Conservation (phyloP, 1,284 basidiomycete genomes). For the Austroboletus sp. region DNA sequence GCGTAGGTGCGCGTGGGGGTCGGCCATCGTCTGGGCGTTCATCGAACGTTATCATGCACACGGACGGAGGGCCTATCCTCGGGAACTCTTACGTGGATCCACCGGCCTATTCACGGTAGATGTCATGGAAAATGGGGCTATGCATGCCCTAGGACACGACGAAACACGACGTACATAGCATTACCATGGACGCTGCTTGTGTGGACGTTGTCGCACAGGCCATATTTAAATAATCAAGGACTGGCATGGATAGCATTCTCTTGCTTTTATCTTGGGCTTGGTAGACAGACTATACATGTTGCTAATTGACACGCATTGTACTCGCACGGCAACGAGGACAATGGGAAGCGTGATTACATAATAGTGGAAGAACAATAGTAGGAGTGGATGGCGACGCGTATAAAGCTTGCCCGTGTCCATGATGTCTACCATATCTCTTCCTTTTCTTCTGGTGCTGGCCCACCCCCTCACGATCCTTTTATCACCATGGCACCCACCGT, state of each 20-base stretch:
- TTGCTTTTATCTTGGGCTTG: conserved; percentile 6
- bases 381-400: conserved; percentile 26
- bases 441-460: conserved; percentile 27
- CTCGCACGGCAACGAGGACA: conserved; percentile 22
- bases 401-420: conserved; percentile 8
- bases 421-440: conserved; percentile 5
- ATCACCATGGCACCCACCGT: conserved; percentile 31
- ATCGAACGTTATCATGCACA: conserved; percentile 24
- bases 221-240: conserved; percentile 15
- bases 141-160: conserved; percentile 14
- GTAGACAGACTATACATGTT: conserved; percentile 2
- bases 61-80: conserved; percentile 21
- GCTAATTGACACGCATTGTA: not conserved
- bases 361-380: conserved; percentile 29
- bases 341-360: conserved; percentile 10
- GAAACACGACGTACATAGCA: conserved; percentile 9
- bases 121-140: conserved; percentile 3
- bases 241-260: conserved; percentile 5
- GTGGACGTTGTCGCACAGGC: conserved; percentile 15
- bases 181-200: conserved; percentile 13
- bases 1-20: not conserved
- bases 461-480: conserved; percentile 22
- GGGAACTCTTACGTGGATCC: conserved; percentile 9
- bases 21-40: conserved; percentile 2
- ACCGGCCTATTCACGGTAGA: conserved; percentile 25